Conservation (phyloP, 768 basidiomycete genomes). For the Amanita fuliginea region DNA sequence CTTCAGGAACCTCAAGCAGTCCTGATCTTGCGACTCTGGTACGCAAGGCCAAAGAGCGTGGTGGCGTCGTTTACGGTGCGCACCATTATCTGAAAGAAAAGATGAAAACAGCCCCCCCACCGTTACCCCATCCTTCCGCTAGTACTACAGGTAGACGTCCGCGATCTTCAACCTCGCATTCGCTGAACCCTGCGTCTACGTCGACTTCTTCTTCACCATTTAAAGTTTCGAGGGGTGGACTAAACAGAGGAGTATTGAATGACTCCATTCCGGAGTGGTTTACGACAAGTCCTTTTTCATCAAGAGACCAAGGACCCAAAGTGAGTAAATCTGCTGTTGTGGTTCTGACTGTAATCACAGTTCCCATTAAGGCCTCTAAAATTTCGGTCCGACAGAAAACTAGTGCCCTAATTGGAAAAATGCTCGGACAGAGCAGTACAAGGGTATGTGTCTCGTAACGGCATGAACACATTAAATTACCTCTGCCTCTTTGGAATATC, state of each 20-base stretch:
- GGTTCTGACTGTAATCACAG: constrained; percentile 4
- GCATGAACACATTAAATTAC: background rate
- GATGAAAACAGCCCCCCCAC: constrained; percentile 28
- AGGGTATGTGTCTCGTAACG: constrained; percentile 15
- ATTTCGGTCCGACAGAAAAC: constrained; percentile 68
- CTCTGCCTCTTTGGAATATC: background rate
- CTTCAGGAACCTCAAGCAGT: constrained; percentile 81
- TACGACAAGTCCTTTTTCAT: constrained; percentile 31
- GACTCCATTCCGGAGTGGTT: constrained; percentile 30
- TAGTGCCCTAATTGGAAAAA: constrained; percentile 71
- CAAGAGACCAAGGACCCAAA: constrained; percentile 27
- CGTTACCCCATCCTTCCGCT: constrained; percentile 25
- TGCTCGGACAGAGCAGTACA: constrained; percentile 55
- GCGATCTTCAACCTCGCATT: constrained; percentile 31
- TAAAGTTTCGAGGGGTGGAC: constrained; percentile 19
- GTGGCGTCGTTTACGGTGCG: constrained; percentile 25
- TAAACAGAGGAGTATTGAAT: constrained; percentile 9
- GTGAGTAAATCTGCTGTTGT: constrained; percentile 1
- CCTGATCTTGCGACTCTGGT: constrained; percentile 86
- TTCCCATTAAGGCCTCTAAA: constrained; percentile 32
- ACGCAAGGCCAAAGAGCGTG: constrained; percentile 70
- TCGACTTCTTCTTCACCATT: constrained; percentile 19
- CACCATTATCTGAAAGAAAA: constrained; percentile 22
- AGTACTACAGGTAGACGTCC: constrained; percentile 2
- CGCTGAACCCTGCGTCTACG: constrained; percentile 14